Evolutionary conservation across 1,284 basidiomycete genomes (phyloP).

Genomic region (Stygiomarasmius scandens): DNA sequence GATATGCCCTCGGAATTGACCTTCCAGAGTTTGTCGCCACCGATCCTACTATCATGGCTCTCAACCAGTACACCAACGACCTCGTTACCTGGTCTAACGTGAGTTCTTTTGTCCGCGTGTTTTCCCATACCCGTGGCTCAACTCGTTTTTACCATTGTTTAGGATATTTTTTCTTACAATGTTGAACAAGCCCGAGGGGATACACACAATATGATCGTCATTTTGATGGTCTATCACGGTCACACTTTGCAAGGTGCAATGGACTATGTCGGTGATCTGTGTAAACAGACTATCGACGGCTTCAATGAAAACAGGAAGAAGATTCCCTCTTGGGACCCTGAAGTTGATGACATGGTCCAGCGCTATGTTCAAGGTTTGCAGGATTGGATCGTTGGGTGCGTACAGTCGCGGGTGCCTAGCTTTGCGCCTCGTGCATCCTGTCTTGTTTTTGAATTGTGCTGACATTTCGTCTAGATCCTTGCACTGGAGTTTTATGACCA

Average conservation of each 20-base stretch:
- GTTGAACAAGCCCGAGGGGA: constrained; percentile 60
- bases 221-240: constrained; percentile 56
- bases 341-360: constrained; percentile 51
- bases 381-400: constrained; percentile 60
- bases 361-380: constrained; percentile 54
- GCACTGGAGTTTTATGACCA: constrained; percentile 62
- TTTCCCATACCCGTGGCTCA: neutral
- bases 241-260: constrained; percentile 53
- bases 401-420: constrained; percentile 1
- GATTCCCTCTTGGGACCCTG: constrained; percentile 55
- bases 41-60: constrained; percentile 51
- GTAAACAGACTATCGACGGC: constrained; percentile 47
- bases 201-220: constrained; percentile 61
- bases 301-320: constrained; percentile 47
- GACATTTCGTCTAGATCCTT: constrained; percentile 37
- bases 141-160: neutral
- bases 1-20: constrained; percentile 56
- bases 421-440: neutral
- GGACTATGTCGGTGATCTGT: constrained; percentile 55
- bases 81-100: constrained; percentile 66
- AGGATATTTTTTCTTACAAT: constrained; percentile 69
- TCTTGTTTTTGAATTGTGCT: constrained; percentile 1
- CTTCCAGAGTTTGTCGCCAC: constrained; percentile 57
- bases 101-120: constrained; percentile 17
- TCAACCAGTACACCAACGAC: constrained; percentile 58